Conservation (phyloP, 495 filamentous ascomycete species). For the Hypoxylon fuscum region DNA sequence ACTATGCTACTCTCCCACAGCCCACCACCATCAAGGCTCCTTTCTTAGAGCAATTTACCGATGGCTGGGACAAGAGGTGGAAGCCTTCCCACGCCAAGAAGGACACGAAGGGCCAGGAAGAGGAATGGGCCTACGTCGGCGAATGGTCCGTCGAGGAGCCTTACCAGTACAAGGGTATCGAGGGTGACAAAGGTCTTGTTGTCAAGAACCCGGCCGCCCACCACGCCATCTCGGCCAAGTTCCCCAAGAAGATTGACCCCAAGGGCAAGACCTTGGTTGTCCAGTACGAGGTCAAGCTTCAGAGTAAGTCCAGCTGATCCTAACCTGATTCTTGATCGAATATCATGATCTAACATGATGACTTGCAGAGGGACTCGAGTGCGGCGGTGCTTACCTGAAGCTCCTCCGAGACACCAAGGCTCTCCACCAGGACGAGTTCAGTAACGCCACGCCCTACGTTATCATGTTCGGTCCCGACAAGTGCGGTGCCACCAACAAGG, state of each 20-base stretch:
- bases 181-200: constrained; percentile 95
- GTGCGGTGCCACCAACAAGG: constrained; percentile 99
- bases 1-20: constrained; percentile 55
- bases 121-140: constrained; percentile 98
- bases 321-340: too few relatives aligned
- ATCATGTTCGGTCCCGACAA: constrained; percentile 99
- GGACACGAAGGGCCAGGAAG: constrained; percentile 74
- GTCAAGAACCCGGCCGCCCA: constrained; percentile 97
- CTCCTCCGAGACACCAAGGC: constrained; percentile 97
- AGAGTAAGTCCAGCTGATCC: constrained; percentile 90
- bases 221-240: constrained; percentile 99
- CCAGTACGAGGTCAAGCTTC: constrained; percentile 99
- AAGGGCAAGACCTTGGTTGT: constrained; percentile 96
- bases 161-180: constrained; percentile 88
- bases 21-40: constrained; percentile 87
- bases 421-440: constrained; percentile 97
- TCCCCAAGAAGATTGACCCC: constrained; percentile 94
- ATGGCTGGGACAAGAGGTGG: constrained; percentile 93
- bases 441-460: constrained; percentile 95
- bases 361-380: constrained; percentile 84
- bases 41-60: constrained; percentile 98
- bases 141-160: constrained; percentile 98
- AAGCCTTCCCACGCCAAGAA: constrained; percentile 96
- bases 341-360: constrained; percentile 28
- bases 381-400: constrained; percentile 99